Evolutionary conservation across 495 filamentous ascomycete species (phyloP).

Genomic region (Aspergillus campestris): DNA sequence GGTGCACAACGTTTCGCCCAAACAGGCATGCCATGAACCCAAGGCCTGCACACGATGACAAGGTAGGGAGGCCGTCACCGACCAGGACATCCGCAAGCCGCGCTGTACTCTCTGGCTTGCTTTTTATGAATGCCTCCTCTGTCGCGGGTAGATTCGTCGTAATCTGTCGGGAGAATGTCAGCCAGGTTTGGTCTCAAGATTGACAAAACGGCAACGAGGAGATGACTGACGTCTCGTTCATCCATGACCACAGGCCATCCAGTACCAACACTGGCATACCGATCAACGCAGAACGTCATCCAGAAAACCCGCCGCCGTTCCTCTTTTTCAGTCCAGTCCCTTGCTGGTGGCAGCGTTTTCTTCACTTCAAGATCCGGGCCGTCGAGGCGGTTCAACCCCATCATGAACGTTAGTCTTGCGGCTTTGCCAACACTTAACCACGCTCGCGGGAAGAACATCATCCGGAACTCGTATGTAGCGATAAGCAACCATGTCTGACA

Average conservation of each 20-base stretch:
- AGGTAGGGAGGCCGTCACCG: slow-evolving; percentile 57
- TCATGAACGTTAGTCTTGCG: slow-evolving; percentile 75
- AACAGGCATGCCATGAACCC: slow-evolving; percentile 81
- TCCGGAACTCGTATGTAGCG: slow-evolving; percentile 83
- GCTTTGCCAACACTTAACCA: slow-evolving; percentile 87
- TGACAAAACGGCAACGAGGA: neutral
- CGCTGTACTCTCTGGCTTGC: slow-evolving; percentile 60
- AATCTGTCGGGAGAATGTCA: slow-evolving; percentile 41
- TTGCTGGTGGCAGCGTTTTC: slow-evolving; percentile 73
- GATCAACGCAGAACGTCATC: slow-evolving; percentile 83
- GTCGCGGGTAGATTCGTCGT: slow-evolving; percentile 74
- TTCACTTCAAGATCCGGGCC: slow-evolving; percentile 85
- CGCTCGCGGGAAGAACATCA: slow-evolving; percentile 95
- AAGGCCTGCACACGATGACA: slow-evolving; percentile 76
- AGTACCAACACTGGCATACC: slow-evolving; percentile 93
- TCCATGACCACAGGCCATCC: slow-evolving; percentile 95
- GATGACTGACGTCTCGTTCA: slow-evolving; percentile 64
- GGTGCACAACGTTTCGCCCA: slow-evolving; percentile 87
- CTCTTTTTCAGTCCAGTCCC: slow-evolving; percentile 89
- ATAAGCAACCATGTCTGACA: slow-evolving; percentile 78
- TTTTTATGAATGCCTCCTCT: slow-evolving; percentile 81
- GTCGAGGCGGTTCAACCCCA: slow-evolving; percentile 85
- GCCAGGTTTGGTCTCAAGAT: neutral
- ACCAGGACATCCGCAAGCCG: slow-evolving; percentile 63
- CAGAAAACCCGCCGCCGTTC: slow-evolving; percentile 90